Evolutionary conservation across 371 early-diverging fungal genomes (phyloP), one percentile per base, ranked within the genome.

Genomic region (Mortierella sp.): DNA sequence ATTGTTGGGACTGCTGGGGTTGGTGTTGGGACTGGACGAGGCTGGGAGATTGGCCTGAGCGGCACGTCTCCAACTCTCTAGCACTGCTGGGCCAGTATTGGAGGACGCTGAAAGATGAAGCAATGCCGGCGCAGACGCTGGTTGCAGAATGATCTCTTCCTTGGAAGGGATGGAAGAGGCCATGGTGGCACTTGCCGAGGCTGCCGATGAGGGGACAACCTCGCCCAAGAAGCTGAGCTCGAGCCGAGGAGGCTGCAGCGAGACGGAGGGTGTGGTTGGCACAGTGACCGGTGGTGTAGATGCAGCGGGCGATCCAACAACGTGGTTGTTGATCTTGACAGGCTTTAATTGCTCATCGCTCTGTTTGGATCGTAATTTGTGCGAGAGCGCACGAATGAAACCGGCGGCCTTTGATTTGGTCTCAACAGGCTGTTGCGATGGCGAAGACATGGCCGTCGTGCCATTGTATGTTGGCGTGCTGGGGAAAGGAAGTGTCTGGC

Each of bases 141-240:
- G 75, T 19, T 69, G 75, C 21, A 61, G 45, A 43, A 57, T 46
- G 29, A 26, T 37, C 5, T 29, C 69, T 14, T 21, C 59, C 29
- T 48, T 62, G 30, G 47, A 37, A 37, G 37, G 37, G 9, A 37
- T 37, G 9, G 37, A 37, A 37, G 37, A 37, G 37, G 37, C 19
- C 19, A 14, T 53, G 11, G 58, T 19, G 11, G 58, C 60, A 15
- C 19, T 65, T 1, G 28, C 48, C 2, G 68, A 15, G 50, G 50
- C 50, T 0, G 60, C 16, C 1, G 45, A 15, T 12, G 62, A 9
- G 3, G 62, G 26, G 25, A 14, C 16, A 26, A 60, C 9, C 12
- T 72, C 69, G 7, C 77, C 77, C 46, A 76, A 64, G 61, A 76
- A 76, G 56, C 72, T 76, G 30, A 76, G 77, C 29, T 76, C 77